Evolutionary conservation across 106 monocot species (phyloP).

Genomic region (Phalaenopsis aphrodite): DNA sequence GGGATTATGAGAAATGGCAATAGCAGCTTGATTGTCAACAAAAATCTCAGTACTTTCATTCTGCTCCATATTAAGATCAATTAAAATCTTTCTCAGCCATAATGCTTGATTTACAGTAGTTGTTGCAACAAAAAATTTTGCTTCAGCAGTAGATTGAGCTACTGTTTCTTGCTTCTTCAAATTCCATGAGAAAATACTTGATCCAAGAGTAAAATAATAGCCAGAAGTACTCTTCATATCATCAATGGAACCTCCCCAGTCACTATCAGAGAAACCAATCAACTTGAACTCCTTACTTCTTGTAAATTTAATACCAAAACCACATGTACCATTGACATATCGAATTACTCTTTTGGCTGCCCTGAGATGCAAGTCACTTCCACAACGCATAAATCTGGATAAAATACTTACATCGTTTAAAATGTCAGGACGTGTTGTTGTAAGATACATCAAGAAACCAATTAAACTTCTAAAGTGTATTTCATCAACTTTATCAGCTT

Average conservation of each 20-base stretch:
- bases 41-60: slow-evolving; percentile 1
- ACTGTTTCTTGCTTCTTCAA: background rate
- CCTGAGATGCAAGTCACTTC: slow-evolving; percentile 6
- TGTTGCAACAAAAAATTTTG: background rate
- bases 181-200: background rate
- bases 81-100: background rate
- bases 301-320: slow-evolving; percentile 2
- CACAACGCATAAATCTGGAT: background rate
- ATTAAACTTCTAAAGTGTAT: slow-evolving; percentile 1
- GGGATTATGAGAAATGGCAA: slow-evolving; percentile 1
- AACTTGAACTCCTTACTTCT: slow-evolving; percentile 6
- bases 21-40: background rate
- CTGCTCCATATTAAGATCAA: background rate
- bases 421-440: background rate
- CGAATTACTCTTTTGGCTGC: slow-evolving; percentile 4
- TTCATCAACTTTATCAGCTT: slow-evolving; percentile 2
- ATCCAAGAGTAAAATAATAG: background rate
- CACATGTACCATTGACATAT: slow-evolving; percentile 3
- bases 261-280: background rate
- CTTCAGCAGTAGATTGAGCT: background rate
- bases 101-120: background rate
- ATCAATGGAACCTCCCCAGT: background rate
- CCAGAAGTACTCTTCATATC: background rate
- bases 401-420: background rate
- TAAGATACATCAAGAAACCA: slow-evolving; percentile 14